These are phyloP conservation scores for Porphyrellus cyaneotinctus DNA, from an alignment of 768 basidiomycete genomes.

Conservation along the genomic window DNA sequence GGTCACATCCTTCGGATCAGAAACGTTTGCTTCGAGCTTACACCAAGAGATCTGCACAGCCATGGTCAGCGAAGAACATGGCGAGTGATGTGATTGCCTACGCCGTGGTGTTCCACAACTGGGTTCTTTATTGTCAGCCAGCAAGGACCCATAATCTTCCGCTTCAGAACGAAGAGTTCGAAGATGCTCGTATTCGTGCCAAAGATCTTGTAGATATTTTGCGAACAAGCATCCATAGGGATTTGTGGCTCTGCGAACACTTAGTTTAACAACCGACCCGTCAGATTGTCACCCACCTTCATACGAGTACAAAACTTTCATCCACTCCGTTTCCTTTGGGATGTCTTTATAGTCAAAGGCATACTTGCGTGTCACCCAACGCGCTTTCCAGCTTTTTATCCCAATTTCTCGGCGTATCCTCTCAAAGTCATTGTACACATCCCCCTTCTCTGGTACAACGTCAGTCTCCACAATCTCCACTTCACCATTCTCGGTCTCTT, in stretches of 20 bases:
- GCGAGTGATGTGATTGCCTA: conserved; percentile 35
- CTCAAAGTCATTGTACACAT: conserved; percentile 84
- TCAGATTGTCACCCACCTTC: conserved; percentile 50
- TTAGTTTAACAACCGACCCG: not conserved
- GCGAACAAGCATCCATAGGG: conserved; percentile 66
- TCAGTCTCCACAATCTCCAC: conserved; percentile 62
- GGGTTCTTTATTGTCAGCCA: conserved; percentile 88
- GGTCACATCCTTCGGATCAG: conserved; percentile 84
- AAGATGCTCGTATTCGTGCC: conserved; percentile 92
- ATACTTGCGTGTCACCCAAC: conserved; percentile 86
- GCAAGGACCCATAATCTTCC: conserved; percentile 98
- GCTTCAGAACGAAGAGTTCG: conserved; percentile 88
- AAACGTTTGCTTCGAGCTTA: conserved; percentile 81
- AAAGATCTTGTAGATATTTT: conserved; percentile 83
- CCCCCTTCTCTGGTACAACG: conserved; percentile 59
- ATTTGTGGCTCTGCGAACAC: conserved; percentile 41
- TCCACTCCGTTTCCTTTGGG: conserved; percentile 80
- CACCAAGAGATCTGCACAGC: conserved; percentile 89
- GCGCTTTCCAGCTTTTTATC: conserved; percentile 74
- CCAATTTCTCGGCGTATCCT: conserved; percentile 64
- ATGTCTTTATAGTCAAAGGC: conserved; percentile 79
- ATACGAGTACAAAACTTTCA: conserved; percentile 92
- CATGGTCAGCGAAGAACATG: not conserved
- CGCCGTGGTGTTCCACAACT: conserved; percentile 71
- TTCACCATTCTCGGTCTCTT: conserved; percentile 29